These are phyloP conservation scores for Wickerhamiella galacta DNA, from an alignment of 805 yeast species.

Conservation along the genomic window DNA sequence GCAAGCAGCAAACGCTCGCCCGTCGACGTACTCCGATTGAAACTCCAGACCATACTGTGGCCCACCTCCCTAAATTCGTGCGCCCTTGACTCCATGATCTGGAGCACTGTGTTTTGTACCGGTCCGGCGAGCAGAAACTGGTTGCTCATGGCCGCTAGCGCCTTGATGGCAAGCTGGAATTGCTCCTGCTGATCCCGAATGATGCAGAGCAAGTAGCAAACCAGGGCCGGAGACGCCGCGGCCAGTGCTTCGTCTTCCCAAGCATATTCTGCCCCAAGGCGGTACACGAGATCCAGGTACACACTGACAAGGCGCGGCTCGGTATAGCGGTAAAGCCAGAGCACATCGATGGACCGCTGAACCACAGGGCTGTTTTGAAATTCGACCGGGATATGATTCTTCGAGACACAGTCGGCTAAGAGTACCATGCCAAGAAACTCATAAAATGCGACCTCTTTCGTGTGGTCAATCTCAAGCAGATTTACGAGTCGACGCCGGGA, in stretches of 20 bases:
- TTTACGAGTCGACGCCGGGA: slow-evolving; percentile 4
- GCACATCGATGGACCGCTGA: slow-evolving; percentile 23
- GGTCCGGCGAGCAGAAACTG: slow-evolving; percentile 55
- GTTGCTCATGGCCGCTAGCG: slow-evolving; percentile 64
- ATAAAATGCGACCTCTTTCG: neutral
- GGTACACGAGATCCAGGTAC: slow-evolving; percentile 34
- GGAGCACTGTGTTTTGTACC: slow-evolving; percentile 35
- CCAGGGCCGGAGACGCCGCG: neutral
- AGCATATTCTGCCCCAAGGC: neutral
- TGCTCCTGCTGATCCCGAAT: neutral
- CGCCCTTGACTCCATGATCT: slow-evolving; percentile 31
- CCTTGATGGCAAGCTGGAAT: slow-evolving; percentile 38
- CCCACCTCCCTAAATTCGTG: slow-evolving; percentile 37
- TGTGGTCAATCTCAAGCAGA: neutral
- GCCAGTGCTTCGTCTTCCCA: too few relatives aligned
- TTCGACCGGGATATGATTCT: neutral
- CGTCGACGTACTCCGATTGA: slow-evolving; percentile 57
- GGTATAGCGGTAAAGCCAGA: slow-evolving; percentile 26
- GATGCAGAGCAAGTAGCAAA: neutral
- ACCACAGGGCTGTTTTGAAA: slow-evolving; percentile 1
- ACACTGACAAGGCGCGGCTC: slow-evolving; percentile 27
- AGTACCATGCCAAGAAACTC: slow-evolving; percentile 2
- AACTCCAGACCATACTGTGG: slow-evolving; percentile 52
- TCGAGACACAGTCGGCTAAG: slow-evolving; percentile 1
- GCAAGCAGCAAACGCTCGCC: slow-evolving; percentile 62